phyloP scores from a whole-genome alignment of 768 basidiomycete genomes.

The Lactifluus hygrophoroides region DNA sequence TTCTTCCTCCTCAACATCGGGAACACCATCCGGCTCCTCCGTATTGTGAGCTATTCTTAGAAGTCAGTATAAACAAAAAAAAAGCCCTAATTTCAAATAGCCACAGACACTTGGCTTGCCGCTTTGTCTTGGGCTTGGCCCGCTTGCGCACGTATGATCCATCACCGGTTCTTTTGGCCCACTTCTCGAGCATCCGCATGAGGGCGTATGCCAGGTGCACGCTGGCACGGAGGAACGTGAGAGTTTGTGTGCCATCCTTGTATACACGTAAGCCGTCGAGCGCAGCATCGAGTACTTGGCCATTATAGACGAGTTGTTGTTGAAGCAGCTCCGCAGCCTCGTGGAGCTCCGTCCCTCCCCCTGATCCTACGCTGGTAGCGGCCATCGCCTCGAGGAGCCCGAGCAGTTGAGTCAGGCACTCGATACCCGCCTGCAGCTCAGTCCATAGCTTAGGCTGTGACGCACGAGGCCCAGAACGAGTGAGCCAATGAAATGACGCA shows the following conservation, averaged over 20 bases:
- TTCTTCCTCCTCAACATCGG: conserved; percentile 60
- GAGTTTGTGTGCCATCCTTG: conserved; percentile 68
- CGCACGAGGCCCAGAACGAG: not conserved
- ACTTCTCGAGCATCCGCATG: conserved; percentile 84
- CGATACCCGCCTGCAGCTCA: conserved; percentile 88
- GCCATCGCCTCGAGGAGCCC: conserved; percentile 84
- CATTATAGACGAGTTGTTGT: conserved; percentile 90
- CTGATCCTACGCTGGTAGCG: conserved; percentile 38
- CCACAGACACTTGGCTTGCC: conserved; percentile 26
- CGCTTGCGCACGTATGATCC: conserved; percentile 65
- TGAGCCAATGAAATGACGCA: not conserved
- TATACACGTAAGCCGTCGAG: conserved; percentile 70
- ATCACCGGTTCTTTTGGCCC: conserved; percentile 60
- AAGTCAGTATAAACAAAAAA: not conserved
- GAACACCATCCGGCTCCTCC: conserved; percentile 39
- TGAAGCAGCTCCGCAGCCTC: conserved; percentile 79
- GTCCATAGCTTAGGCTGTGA: conserved; percentile 89
- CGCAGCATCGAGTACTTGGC: conserved; percentile 85
- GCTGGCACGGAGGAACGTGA: conserved; percentile 81
- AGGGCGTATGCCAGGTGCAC: conserved; percentile 78
- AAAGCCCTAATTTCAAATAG: not conserved
- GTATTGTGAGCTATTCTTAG: conserved; percentile 9
- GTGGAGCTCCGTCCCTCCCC: conserved; percentile 29
- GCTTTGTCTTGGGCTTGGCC: conserved; percentile 46
- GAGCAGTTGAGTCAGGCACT: conserved; percentile 88